phyloP scores from a whole-genome alignment of 805 yeast genomes.

The Nakazawaea peltata region DNA sequence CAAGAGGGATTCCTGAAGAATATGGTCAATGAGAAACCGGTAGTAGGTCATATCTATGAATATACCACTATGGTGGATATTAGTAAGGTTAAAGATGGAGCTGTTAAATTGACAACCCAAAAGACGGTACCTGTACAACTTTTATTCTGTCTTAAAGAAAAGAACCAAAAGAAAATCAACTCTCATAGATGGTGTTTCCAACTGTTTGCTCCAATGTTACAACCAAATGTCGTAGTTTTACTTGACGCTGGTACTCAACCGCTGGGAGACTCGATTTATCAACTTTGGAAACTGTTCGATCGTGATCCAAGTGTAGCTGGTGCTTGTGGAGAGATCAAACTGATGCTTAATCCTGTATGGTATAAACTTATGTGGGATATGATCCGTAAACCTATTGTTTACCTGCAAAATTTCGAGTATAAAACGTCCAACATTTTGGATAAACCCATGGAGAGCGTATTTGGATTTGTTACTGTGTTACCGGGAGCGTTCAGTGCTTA shows the following conservation, averaged over 20 bases:
- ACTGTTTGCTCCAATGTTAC: slow-evolving; percentile 75
- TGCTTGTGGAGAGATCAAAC: slow-evolving; percentile 95
- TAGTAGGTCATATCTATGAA: slow-evolving; percentile 84
- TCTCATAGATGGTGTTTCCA: slow-evolving; percentile 97
- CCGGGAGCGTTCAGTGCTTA: slow-evolving; percentile 98
- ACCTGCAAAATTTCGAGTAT: slow-evolving; percentile 95
- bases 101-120: slow-evolving; percentile 61
- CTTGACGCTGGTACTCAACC: slow-evolving; percentile 96
- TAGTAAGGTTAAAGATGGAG: slow-evolving; percentile 50
- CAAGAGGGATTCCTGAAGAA: slow-evolving; percentile 96
- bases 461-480: slow-evolving; percentile 89
- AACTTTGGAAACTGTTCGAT: slow-evolving; percentile 82
- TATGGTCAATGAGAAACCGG: slow-evolving; percentile 74
- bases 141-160: slow-evolving; percentile 83
- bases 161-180: slow-evolving; percentile 83
- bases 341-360: slow-evolving; percentile 59
- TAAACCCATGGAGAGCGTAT: slow-evolving; percentile 91
- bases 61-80: slow-evolving; percentile 91
- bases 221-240: slow-evolving; percentile 77
- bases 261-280: slow-evolving; percentile 72
- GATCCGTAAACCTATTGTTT: slow-evolving; percentile 62
- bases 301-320: slow-evolving; percentile 83
- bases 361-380: slow-evolving; percentile 4
- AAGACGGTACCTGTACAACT: slow-evolving; percentile 76
- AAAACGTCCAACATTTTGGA: slow-evolving; percentile 92